Percentiles rank a stretch among this genome's conserved stretches.
phyloP scores from a whole-genome alignment of 179 eudicot species.

The Actinidia polygama region DNA sequence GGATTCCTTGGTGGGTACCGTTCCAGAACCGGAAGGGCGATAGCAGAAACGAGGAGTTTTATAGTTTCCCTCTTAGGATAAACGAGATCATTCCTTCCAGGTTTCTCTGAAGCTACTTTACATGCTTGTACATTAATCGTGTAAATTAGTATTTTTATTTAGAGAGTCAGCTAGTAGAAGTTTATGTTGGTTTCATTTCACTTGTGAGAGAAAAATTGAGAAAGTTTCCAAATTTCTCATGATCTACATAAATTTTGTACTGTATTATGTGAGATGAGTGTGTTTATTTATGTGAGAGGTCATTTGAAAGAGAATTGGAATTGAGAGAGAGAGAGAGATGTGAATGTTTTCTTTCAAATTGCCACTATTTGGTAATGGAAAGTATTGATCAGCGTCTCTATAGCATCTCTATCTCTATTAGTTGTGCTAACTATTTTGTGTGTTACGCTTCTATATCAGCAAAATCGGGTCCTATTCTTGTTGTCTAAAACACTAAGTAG shows the following conservation, averaged over 20 bases:
- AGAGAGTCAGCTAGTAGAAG: not conserved
- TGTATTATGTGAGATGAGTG: no score
- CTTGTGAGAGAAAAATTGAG: no score
- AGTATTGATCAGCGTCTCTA: not conserved
- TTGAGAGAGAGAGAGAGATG: not conserved
- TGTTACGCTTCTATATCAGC: no score
- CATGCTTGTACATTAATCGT: not conserved
- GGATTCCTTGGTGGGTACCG: slow-evolving; percentile 88
- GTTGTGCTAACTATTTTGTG: no score
- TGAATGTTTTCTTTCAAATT: not conserved
- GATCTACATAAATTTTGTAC: no score
- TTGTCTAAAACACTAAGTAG: no score
- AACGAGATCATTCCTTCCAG: slow-evolving; percentile 78
- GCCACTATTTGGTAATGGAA: not conserved
- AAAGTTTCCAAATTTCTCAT: no score
- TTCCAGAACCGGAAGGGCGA: slow-evolving; percentile 78
- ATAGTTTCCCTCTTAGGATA: slow-evolving; percentile 74
- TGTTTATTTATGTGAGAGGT: not conserved
- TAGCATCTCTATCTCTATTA: no score
- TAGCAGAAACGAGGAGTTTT: slow-evolving; percentile 86
- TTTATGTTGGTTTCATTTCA: not conserved
- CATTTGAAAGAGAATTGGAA: not conserved
- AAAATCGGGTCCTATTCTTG: no score
- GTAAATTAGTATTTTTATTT: not conserved
- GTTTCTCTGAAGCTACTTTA: slow-evolving; percentile 36